Base-by-base conservation (phyloP, 2,329 filamentous ascomycete genomes). In the Tolypocladium nubicola region DNA sequence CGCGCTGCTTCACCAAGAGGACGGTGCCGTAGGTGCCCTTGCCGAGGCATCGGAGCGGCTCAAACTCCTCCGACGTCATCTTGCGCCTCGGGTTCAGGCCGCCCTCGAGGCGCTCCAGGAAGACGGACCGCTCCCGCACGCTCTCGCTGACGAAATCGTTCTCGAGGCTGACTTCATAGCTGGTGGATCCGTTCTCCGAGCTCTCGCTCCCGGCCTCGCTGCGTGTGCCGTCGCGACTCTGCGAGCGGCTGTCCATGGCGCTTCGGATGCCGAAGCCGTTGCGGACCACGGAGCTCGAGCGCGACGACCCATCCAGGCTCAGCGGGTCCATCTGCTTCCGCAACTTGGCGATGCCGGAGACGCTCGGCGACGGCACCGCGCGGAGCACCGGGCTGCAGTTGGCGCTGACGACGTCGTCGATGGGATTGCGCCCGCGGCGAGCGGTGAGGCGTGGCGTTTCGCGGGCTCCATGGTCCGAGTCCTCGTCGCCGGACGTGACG, bases 1-100 rank as follows among this genome's bases (percentile, higher is more conserved):
- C 76, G 54, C 84, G 85, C 75, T 99, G 93, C 74, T 92, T 94
- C 60, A 99, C 95, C 35, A 99, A 81, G 52, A 96, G 77, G 13
- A 99, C 95, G 0, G 93, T 99, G 40, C 94, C 94, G 69, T 94
- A 99, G 16, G 94, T 91, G 53, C 94, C 94, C 70, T 97, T 97
- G 57, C 95, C 95, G 26, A 99, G 85, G 71, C 93, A 97, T 54
- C 90, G 89, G 54, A 99, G 76, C 13, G 89, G 85, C 66, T 96
- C 88, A 69, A 99, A 99, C 70, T 99, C 94, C 13, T 86, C 84
- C 2, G 91, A 86, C 10, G 87, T 88, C 88, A 97, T 97, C 76
- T 99, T 97, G 62, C 89, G 84, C 60, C 78, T 69, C 66, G 78
- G 67, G 64, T 80, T 72, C 57, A 83, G 71, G 19, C 80, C 79